Conservation (phyloP, 2,329 filamentous ascomycete genomes). For the Celoporthe dispersa region DNA sequence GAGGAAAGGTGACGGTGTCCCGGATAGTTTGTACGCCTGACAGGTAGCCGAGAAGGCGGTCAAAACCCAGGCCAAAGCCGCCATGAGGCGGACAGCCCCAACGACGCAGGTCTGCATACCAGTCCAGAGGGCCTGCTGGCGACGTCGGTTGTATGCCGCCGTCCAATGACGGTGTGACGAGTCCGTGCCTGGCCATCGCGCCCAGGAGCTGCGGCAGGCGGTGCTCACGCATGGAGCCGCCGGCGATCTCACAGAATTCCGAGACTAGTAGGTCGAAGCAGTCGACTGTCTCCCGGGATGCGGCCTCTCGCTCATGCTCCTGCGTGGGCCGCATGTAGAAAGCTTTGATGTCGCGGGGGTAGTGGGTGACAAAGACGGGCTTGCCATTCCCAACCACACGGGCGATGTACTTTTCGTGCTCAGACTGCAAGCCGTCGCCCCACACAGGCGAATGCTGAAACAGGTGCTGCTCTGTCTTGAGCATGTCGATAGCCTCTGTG, state of each 20-base stretch:
- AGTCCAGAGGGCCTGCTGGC: conserved; percentile 56
- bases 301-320: neutral
- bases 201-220: conserved; percentile 67
- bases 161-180: conserved; percentile 48
- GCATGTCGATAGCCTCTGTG: conserved; percentile 71
- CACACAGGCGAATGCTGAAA: conserved; percentile 75
- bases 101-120: conserved; percentile 86
- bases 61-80: conserved; percentile 88
- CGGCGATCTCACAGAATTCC: conserved; percentile 83
- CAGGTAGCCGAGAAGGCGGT: conserved; percentile 83
- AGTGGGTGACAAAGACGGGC: conserved; percentile 91
- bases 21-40: conserved; percentile 80
- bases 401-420: conserved; percentile 91
- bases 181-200: conserved; percentile 72
- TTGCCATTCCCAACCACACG: conserved; percentile 53
- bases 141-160: conserved; percentile 30
- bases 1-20: conserved; percentile 84
- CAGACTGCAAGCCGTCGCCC: conserved; percentile 78
- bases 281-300: conserved; percentile 64
- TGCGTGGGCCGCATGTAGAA: conserved; percentile 65
- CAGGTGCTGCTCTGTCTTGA: conserved; percentile 62
- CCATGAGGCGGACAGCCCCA: conserved; percentile 94
- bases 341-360: conserved; percentile 83
- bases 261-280: conserved; percentile 91
- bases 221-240: conserved; percentile 89